A percentile compares a stretch with the other conserved stretches of the same genome.
These are phyloP conservation scores for Auricularia cornea DNA, from an alignment of 768 basidiomycete genomes.

Conservation along the genomic window DNA sequence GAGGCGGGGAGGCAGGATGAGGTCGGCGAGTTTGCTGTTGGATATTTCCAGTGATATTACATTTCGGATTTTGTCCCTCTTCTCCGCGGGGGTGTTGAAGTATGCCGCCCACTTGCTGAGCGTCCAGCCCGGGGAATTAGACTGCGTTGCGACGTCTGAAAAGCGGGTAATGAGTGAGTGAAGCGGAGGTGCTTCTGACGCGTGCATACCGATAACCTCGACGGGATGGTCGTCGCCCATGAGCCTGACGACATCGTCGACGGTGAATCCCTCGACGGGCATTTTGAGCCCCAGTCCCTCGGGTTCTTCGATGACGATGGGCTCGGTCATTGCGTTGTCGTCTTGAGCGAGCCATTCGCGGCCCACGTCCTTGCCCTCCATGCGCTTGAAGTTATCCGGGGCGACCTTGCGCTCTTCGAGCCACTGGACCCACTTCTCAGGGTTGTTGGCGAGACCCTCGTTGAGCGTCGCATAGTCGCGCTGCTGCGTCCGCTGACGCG, in stretches of 20 bases:
- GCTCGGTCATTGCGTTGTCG: conserved; percentile 68
- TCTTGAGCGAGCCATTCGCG: conserved; percentile 69
- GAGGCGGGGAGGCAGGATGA: conserved; percentile 73
- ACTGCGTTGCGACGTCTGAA: conserved; percentile 79
- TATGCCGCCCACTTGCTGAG: conserved; percentile 88
- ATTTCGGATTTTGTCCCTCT: conserved; percentile 83
- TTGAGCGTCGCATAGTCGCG: conserved; percentile 76
- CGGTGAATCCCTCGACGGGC: conserved; percentile 62
- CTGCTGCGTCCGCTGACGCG: conserved; percentile 55
- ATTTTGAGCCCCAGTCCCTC: conserved; percentile 88
- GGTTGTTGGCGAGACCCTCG: conserved; percentile 48
- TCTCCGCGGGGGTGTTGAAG: conserved; percentile 54
- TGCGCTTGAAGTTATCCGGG: conserved; percentile 53
- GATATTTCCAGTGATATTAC: conserved; percentile 94
- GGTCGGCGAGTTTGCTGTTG: conserved; percentile 69
- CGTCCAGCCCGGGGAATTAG: conserved; percentile 80
- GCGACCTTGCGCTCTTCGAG: conserved; percentile 61
- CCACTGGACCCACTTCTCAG: conserved; percentile 58
- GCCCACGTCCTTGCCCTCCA: conserved; percentile 59
- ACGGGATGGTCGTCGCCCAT: conserved; percentile 73
- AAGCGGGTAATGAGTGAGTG: background rate
- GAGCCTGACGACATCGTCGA: conserved; percentile 69
- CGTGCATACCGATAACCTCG: conserved; percentile 78
- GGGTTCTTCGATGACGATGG: conserved; percentile 68
- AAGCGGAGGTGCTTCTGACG: background rate